Base-by-base conservation (phyloP, 805 yeast species). In the Candida maris region DNA sequence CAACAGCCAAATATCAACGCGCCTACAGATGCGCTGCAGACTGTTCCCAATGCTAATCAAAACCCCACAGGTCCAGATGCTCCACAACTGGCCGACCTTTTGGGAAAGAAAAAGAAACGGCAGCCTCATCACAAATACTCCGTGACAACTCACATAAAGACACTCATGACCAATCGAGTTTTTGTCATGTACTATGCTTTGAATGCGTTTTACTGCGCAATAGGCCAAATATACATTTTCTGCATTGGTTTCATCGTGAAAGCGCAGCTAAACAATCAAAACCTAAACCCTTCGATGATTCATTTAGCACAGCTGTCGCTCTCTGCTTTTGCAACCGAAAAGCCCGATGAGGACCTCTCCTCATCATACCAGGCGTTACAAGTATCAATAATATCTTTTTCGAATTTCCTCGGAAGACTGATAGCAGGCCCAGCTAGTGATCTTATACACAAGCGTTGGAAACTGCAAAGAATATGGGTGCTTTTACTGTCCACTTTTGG, bases 231-330 rank as follows among this genome's bases (percentile, higher is more conserved):
- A 57, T 84, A 82, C 52, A 82, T 84, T 19, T 84, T 70, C 51
- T 72, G 84, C 3, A 79, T 84, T 23, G 94, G 94, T 0, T 83
- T 78, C 49, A 69, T 84, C n/a, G 83, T 81, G 7, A 70, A 64
- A 34, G 69, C 73, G 0, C 71, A 69, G 43, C 57, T 62, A 9
- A 59, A 52, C 42, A 53, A 50, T 23, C 44, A 44, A 9, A 45
- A 44, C 27, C 31, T 35, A 19, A 44, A 38, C 22, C 49, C 46
- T 10, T 18, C 37, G 6, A 29, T 40, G 25, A 19, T 38, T 14
- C 35, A 26, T 18, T 19, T 42, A 6, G 19, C 42, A 6, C 20
- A 30, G 9, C 4, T 34, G 4, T 25, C 44, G 15, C 14, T 39
- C 6, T 35, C 30, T 33, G 27, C 24, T 12, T 27, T 19, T n/a